phyloP scores from a whole-genome alignment of 2,329 filamentous ascomycete genomes.

The Trichoderma sp. region DNA sequence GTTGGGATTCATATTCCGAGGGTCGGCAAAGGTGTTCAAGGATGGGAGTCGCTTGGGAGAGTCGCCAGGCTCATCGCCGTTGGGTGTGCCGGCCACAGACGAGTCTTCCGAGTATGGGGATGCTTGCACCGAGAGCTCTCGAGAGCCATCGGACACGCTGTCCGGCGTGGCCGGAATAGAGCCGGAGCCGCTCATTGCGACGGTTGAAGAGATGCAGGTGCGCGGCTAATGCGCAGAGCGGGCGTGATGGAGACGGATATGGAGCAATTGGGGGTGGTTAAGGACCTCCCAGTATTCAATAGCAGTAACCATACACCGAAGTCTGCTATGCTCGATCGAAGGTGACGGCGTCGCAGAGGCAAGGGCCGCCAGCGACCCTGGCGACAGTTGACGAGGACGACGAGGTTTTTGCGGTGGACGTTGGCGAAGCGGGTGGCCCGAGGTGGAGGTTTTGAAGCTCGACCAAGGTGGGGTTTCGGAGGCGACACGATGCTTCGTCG shows the following conservation, averaged over 20 bases:
- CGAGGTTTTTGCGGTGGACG: not conserved
- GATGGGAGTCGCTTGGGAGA: constrained; percentile 53
- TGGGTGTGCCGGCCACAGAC: constrained; percentile 48
- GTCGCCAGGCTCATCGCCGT: constrained; percentile 39
- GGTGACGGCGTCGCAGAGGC: constrained; percentile 8
- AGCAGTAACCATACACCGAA: constrained; percentile 1
- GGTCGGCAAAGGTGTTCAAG: constrained; percentile 58
- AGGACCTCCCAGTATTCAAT: constrained; percentile 1
- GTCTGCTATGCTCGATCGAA: constrained; percentile 2
- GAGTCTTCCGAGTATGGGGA: constrained; percentile 46
- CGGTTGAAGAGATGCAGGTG: not conserved
- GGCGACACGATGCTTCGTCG: constrained; percentile 8
- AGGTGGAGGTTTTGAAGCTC: constrained; percentile 14
- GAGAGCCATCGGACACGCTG: constrained; percentile 36
- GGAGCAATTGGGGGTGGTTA: not conserved
- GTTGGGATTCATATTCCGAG: constrained; percentile 68
- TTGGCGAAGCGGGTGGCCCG: constrained; percentile 4
- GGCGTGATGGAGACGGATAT: not conserved
- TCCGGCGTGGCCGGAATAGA: constrained; percentile 47
- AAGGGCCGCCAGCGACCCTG: constrained; percentile 18
- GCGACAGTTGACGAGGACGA: not conserved
- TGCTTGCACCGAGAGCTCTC: constrained; percentile 36
- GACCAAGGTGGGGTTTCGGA: constrained; percentile 13
- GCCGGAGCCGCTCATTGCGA: constrained; percentile 32
- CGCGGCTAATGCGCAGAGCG: not conserved